Base-by-base conservation (phyloP, 1,284 basidiomycete species). In the Exsudoporus floridanus region DNA sequence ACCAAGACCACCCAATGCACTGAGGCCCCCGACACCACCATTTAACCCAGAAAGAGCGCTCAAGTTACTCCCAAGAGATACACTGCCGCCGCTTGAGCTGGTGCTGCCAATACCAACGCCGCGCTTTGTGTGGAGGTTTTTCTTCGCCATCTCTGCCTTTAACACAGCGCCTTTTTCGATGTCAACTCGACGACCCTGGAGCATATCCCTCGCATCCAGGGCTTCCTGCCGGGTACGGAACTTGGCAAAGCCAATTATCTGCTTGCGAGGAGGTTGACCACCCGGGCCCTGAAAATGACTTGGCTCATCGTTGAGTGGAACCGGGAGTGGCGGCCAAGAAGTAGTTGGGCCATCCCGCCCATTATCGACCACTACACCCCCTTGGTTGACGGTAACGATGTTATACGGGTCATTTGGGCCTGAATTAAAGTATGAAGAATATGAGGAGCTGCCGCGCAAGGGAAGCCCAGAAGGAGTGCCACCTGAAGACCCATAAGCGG, bases 141-240 rank as follows among this genome's bases (percentile, higher is more conserved):
- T 99, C 84, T 99, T 99, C 35, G 96, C 96, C 93, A 99, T 98
- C 74, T 99, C 97, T 16, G 96, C 96, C 72, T 98, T 99, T 47
- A 99, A 73, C 1, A 96, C 89, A 7, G 91, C 88, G 9, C 94
- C 94, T 61, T 94, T 94, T 69, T 98, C 90, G n/a, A 90, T 83
- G 66, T 98, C 96, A 31, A 99, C 90, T 49, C 92, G 83, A 47
- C 90, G 82, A 3, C 96, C 95, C 69, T 97, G 94, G 7, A 99
- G 77, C 7, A 86, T 79, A 65, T 99, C 96, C 27, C 92, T 80
- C 9, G 97, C 96, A 13, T 86, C 84, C 1, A 98, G 70, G 0
- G 96, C 96, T 62, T 96, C 94, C 31, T 86, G 83, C 18, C 94
- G 81, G 19, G 91, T 88, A 53, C 86, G 83, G 75, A 99, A 99